Evolutionary conservation across 495 filamentous ascomycete genomes (phyloP).

Genomic region (Aspergillus panamensis): DNA sequence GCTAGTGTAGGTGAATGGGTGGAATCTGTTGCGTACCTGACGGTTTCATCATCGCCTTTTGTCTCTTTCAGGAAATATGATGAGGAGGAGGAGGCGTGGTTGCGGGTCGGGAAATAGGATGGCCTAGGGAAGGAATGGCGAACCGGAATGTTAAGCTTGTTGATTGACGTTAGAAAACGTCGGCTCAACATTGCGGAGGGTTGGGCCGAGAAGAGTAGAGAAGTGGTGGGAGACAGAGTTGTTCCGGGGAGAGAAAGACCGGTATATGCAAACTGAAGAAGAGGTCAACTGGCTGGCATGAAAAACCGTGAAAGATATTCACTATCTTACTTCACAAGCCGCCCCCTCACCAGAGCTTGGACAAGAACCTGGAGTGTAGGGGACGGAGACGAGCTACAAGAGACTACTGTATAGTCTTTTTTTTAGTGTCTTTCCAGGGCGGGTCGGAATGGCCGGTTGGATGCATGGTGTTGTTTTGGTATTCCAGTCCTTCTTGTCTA

Average conservation of each 20-base stretch:
- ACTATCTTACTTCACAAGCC: too few species aligned
- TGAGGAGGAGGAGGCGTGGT: not conserved
- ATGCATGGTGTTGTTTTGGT: not conserved
- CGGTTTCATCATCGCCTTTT: not conserved
- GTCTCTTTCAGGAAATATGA: not conserved
- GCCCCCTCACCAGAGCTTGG: too few species aligned
- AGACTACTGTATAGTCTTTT: not conserved
- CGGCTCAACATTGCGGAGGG: not conserved
- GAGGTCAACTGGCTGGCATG: not conserved
- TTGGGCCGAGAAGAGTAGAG: not conserved
- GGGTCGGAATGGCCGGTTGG: not conserved
- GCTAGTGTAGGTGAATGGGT: not conserved
- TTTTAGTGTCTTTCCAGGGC: not conserved
- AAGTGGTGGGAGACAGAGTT: not conserved
- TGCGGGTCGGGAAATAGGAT: not conserved
- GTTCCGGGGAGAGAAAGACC: not conserved
- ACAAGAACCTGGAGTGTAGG: too few species aligned
- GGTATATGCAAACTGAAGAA: not conserved
- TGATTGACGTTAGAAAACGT: not conserved
- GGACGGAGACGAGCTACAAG: not conserved
- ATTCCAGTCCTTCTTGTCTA: not conserved
- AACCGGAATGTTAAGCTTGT: not conserved
- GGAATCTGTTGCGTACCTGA: not conserved
- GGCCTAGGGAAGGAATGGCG: not conserved
- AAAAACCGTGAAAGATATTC: too few species aligned